These are phyloP conservation scores for Ganoderma multipileum DNA, from an alignment of 1,284 basidiomycete species.

Conservation along the genomic window DNA sequence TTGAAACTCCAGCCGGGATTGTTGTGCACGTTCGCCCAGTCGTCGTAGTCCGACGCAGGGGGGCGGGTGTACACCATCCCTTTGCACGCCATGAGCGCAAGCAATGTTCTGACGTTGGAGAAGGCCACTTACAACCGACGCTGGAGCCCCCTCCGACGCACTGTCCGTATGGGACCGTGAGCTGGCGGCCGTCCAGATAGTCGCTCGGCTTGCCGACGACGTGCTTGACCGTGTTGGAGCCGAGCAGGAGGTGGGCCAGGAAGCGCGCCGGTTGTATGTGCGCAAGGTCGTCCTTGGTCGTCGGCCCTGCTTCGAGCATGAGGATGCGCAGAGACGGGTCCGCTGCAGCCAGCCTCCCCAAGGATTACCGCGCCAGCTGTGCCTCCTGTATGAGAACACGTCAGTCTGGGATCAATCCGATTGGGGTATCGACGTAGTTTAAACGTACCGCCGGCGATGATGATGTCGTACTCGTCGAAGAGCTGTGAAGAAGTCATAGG, in stretches of 20 bases:
- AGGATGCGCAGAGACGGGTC: slow-evolving; percentile 49
- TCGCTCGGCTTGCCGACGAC: slow-evolving; percentile 34
- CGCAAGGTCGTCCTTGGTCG: slow-evolving; percentile 38
- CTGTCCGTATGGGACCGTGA: slow-evolving; percentile 48
- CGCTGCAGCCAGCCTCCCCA: slow-evolving; percentile 50
- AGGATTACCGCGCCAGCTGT: slow-evolving; percentile 50
- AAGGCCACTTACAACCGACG: slow-evolving; percentile 55
- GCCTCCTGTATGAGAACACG: slow-evolving; percentile 42
- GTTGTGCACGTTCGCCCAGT: slow-evolving; percentile 51
- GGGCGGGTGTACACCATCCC: slow-evolving; percentile 56
- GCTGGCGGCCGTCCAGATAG: slow-evolving; percentile 49
- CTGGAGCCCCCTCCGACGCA: slow-evolving; percentile 63
- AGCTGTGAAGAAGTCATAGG: background rate
- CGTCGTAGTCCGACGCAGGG: slow-evolving; percentile 61
- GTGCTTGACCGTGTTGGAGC: slow-evolving; percentile 31
- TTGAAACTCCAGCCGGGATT: slow-evolving; percentile 60
- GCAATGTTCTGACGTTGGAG: background rate
- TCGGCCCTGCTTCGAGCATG: slow-evolving; percentile 49
- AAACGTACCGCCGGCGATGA: slow-evolving; percentile 54
- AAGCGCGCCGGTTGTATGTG: slow-evolving; percentile 43
- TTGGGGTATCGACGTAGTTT: background rate
- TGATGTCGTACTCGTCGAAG: slow-evolving; percentile 47
- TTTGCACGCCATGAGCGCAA: too few species aligned
- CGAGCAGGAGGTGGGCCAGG: slow-evolving; percentile 36
- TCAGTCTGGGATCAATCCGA: background rate